Percentiles rank a stretch among this genome's conserved stretches.
These are phyloP conservation scores for Kazachstania sp. DNA, from an alignment of 1,139 yeast species.

Conservation along the genomic window DNA sequence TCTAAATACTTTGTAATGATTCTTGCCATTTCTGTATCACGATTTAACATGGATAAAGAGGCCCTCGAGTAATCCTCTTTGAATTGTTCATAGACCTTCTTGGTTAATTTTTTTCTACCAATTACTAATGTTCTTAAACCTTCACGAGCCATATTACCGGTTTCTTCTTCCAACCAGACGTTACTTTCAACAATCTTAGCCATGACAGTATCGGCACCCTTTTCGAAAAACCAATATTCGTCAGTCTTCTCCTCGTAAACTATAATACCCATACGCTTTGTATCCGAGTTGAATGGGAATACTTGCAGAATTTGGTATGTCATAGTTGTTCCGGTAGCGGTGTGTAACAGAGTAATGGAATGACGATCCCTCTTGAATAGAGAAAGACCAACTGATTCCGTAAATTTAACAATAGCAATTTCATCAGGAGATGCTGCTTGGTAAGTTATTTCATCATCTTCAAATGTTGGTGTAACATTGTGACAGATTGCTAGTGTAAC, in stretches of 20 bases:
- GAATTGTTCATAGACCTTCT: slow-evolving; percentile 53
- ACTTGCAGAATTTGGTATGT: slow-evolving; percentile 66
- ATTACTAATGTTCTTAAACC: slow-evolving; percentile 92
- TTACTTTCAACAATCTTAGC: slow-evolving; percentile 68
- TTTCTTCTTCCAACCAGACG: slow-evolving; percentile 98
- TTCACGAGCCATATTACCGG: slow-evolving; percentile 96
- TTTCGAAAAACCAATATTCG: slow-evolving; percentile 76
- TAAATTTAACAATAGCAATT: slow-evolving; percentile 89
- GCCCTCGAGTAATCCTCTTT: slow-evolving; percentile 60
- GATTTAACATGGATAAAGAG: slow-evolving; percentile 63
- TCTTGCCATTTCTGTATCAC: slow-evolving; percentile 66
- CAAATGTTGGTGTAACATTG: slow-evolving; percentile 84
- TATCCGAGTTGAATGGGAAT: slow-evolving; percentile 92
- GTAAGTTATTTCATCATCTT: slow-evolving; percentile 59
- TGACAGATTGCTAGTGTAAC: slow-evolving; percentile 86
- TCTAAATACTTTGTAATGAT: slow-evolving; percentile 67
- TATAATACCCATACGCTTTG: slow-evolving; percentile 93
- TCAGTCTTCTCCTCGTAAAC: slow-evolving; percentile 54
- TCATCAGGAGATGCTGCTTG: slow-evolving; percentile 99
- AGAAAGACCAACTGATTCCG: slow-evolving; percentile 76
- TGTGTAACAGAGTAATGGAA: slow-evolving; percentile 59
- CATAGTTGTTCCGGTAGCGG: slow-evolving; percentile 43
- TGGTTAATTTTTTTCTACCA: slow-evolving; percentile 63
- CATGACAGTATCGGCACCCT: slow-evolving; percentile 98
- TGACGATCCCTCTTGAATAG: slow-evolving; percentile 74